Conservation (phyloP, 1,139 yeast species). For the Diutina ranongensis region DNA sequence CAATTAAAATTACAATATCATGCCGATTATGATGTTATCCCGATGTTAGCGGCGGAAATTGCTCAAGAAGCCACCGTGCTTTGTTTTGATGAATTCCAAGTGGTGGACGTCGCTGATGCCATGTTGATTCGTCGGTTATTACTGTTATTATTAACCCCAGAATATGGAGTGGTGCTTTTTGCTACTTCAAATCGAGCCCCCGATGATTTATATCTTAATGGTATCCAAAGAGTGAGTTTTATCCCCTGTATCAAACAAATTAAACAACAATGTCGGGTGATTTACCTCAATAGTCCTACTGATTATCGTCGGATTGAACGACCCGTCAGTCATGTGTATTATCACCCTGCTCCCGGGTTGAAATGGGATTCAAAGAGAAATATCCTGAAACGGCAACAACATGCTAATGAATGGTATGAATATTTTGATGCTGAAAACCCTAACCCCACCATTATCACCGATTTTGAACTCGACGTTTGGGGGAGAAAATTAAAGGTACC, state of each 20-base stretch:
- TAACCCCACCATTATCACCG: conserved; percentile 12
- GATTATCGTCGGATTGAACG: conserved; percentile 86
- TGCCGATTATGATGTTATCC: conserved; percentile 70
- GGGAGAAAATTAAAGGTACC: conserved; percentile 78
- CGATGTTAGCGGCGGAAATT: conserved; percentile 73
- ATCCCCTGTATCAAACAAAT: conserved; percentile 83
- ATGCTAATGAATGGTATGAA: conserved; percentile 65
- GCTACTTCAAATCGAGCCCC: conserved; percentile 96
- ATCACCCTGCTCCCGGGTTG: conserved; percentile 57
- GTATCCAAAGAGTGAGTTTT: conserved; percentile 83
- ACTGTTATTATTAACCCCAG: conserved; percentile 46
- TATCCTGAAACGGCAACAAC: conserved; percentile 43
- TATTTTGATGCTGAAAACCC: conserved; percentile 54
- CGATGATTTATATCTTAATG: conserved; percentile 82
- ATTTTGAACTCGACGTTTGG: conserved; percentile 57
- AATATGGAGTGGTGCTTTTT: conserved; percentile 76
- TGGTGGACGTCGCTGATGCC: conserved; percentile 96
- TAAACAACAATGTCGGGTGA: conserved; percentile 63
- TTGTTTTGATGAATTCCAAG: conserved; percentile 94
- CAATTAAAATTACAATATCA: conserved; percentile 51
- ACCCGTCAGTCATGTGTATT: conserved; percentile 74
- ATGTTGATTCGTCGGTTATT: conserved; percentile 78
- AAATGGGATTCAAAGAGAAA: conserved; percentile 42
- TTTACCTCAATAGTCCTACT: conserved; percentile 78
- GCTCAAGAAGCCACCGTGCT: conserved; percentile 65